These are phyloP conservation scores for Tolypocladium nubicola DNA, from an alignment of 2,329 filamentous ascomycete species.

Conservation along the genomic window DNA sequence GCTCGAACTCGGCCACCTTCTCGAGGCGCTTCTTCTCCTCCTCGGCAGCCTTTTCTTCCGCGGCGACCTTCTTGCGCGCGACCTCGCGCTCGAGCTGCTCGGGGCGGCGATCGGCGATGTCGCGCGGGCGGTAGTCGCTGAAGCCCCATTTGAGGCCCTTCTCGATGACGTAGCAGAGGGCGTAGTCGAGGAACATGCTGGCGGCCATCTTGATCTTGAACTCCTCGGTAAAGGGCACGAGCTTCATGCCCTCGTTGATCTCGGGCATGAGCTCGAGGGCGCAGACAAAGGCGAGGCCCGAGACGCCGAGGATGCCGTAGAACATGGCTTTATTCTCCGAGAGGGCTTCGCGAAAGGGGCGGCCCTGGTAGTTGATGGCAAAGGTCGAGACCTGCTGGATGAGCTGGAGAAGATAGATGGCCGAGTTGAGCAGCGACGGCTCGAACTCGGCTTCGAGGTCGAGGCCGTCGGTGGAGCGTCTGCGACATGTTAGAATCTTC, in stretches of 20 bases:
- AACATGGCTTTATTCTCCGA: conserved; percentile 97
- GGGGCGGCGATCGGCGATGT: conserved; percentile 76
- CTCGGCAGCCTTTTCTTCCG: conserved; percentile 34
- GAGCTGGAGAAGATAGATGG: conserved; percentile 91
- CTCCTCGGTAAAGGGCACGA: conserved; percentile 79
- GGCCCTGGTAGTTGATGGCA: conserved; percentile 97
- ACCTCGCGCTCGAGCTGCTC: conserved; percentile 78
- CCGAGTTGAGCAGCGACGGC: conserved; percentile 89
- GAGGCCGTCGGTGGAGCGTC: conserved; percentile 44
- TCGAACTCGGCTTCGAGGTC: conserved; percentile 93
- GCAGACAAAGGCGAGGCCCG: conserved; percentile 83
- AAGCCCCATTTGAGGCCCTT: conserved; percentile 75
- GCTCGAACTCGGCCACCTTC: conserved; percentile 50
- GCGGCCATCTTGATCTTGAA: conserved; percentile 82
- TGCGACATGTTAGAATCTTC: conserved; percentile 11
- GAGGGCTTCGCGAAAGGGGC: conserved; percentile 92
- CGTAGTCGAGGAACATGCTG: conserved; percentile 82
- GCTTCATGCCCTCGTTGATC: conserved; percentile 83
- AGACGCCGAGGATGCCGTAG: conserved; percentile 86
- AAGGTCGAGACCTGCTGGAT: conserved; percentile 99
- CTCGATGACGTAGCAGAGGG: conserved; percentile 79
- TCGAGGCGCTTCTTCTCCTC: conserved; percentile 40
- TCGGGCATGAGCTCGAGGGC: conserved; percentile 93
- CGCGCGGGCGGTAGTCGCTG: conserved; percentile 85
- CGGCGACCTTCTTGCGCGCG: conserved; percentile 52